phyloP scores from a whole-genome alignment of 2,329 filamentous ascomycete genomes.

The Pseudogymnoascus sp. region DNA sequence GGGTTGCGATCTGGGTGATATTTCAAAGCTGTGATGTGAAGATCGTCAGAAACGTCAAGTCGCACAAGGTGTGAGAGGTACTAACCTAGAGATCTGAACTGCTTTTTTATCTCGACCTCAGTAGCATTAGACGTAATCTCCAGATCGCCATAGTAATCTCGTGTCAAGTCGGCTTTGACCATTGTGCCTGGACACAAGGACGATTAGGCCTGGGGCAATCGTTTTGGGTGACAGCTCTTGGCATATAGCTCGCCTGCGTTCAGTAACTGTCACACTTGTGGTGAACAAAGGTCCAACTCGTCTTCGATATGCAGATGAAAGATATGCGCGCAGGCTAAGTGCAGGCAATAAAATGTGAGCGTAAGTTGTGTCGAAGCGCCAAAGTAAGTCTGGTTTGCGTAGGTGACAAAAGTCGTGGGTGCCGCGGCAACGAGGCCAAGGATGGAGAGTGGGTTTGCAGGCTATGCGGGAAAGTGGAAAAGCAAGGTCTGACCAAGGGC shows the following conservation, averaged over 20 bases:
- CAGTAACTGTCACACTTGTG: neutral
- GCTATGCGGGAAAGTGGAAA: neutral
- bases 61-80: neutral
- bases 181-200: constrained; percentile 16
- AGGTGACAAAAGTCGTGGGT: neutral
- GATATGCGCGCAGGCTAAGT: neutral
- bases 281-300: neutral
- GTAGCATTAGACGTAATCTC: constrained; percentile 50
- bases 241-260: neutral
- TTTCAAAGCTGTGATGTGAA: constrained; percentile 42
- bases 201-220: neutral
- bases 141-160: constrained; percentile 61
- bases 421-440: neutral
- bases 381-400: neutral
- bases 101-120: constrained; percentile 58
- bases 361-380: neutral
- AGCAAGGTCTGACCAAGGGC: neutral
- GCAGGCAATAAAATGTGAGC: neutral
- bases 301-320: neutral
- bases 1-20: constrained; percentile 67
- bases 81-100: constrained; percentile 58
- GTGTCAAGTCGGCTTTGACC: constrained; percentile 28
- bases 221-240: neutral
- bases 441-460: neutral
- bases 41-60: constrained; percentile 13